Base-by-base conservation (phyloP, 352 stramenopile genomes). In the Globisporangium canariense region DNA sequence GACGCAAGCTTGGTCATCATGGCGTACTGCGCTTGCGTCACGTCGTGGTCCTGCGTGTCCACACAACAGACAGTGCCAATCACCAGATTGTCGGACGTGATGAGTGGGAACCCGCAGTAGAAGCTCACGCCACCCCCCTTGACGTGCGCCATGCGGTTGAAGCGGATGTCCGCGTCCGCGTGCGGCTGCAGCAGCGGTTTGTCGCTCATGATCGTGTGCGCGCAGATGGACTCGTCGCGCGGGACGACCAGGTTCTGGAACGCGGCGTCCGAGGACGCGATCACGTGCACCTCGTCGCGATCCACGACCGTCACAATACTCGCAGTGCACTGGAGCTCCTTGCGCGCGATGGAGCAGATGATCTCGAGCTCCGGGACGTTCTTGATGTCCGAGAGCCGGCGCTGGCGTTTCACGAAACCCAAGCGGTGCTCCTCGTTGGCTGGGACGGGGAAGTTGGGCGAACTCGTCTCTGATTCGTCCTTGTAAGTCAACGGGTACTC, bases 51-150 rank as follows among this genome's bases (percentile, higher is more conserved):
- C 60, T 81, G 62, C 0, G 30, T 64, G 51, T 88, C 69, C 10
- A 85, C 57, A 54, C 78, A 89, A 62, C 79, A 90, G 51, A 91
- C 74, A 0, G 79, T 74, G 4, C 79, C 80, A 28, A 90, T 66
- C 10, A 80, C 68, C 38, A 68, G 67, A 13, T 65, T 66, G 50
- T 76, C 68, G 20, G 72, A 67, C 38, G 63, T 62, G 3, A 70
- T 30, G 41, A 91, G 64, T 1, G 83, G 83, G 66, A 91, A 88
- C 13, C 81, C 83, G 71, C 65, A 79, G 70, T 92, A 90, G 69
- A 86, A 91, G 46, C 73, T 78, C 22, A 78, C 54, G 28, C 70
- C 78, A 0, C 78, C 57, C 8, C 67, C 55, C 46, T 71, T 67
- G 30, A 86, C 69, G 41, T 63, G 50, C 22, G 71, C 66, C 60